These are phyloP conservation scores for Ophiostoma sp. DNA, from an alignment of 2,329 filamentous ascomycete genomes.

Conservation along the genomic window DNA sequence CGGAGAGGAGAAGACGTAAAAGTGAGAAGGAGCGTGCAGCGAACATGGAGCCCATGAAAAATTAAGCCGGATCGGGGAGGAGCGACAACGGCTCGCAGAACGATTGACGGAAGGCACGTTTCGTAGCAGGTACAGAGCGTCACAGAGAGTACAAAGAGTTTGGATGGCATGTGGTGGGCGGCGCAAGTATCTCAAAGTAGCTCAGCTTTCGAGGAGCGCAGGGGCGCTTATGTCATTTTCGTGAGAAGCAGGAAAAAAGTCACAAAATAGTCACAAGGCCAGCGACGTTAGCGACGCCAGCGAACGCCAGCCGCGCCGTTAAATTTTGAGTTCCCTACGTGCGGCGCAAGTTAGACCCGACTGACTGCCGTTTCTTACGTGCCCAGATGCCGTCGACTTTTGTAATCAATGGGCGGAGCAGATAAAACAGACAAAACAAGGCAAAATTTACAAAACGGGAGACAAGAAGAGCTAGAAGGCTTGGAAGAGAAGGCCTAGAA, in stretches of 20 bases:
- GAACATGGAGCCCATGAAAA: neutral
- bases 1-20: neutral
- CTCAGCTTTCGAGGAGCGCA: neutral
- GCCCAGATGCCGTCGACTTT: neutral
- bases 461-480: neutral
- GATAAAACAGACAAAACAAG: neutral
- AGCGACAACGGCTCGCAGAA: neutral
- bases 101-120: neutral
- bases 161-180: neutral
- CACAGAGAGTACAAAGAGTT: neutral
- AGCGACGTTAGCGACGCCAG: neutral
- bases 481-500: neutral
- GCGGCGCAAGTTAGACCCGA: constrained; percentile 8
- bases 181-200: neutral
- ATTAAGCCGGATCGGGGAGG: constrained; percentile 13
- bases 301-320: neutral
- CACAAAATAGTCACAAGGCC: constrained; percentile 6
- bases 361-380: neutral
- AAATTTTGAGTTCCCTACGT: neutral
- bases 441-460: neutral
- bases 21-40: neutral
- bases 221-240: constrained; percentile 17
- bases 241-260: constrained; percentile 1
- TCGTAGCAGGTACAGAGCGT: neutral
- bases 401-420: neutral